A percentile compares a stretch with the other conserved stretches of the same genome.
Conservation (phyloP, 768 basidiomycete genomes). For the Lentinus tigrinus region DNA sequence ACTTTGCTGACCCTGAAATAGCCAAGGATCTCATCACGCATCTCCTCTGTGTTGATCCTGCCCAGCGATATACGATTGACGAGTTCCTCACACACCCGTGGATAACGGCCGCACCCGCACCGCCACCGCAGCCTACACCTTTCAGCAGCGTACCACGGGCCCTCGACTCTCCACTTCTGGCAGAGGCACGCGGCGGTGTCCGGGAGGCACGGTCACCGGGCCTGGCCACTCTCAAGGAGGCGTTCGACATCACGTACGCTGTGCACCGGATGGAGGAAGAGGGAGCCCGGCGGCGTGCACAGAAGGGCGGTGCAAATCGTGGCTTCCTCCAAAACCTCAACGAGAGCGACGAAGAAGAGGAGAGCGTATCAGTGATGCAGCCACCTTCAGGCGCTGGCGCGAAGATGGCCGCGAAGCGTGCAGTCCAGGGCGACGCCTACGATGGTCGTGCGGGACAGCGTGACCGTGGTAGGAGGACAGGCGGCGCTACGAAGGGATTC, state of each 20-base stretch:
- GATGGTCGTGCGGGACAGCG: constrained; percentile 72
- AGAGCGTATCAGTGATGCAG: constrained; percentile 43
- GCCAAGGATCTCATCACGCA: constrained; percentile 96
- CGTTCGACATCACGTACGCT: constrained; percentile 98
- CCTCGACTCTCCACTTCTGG: constrained; percentile 89
- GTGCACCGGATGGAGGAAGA: constrained; percentile 99
- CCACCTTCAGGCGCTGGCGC: constrained; percentile 31
- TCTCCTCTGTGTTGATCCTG: constrained; percentile 92
- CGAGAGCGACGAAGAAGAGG: constrained; percentile 80
- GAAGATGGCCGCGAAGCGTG: constrained; percentile 28
- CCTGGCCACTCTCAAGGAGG: constrained; percentile 90
- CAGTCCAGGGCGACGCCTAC: constrained; percentile 33
- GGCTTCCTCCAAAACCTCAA: constrained; percentile 86
- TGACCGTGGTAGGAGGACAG: constrained; percentile 46
- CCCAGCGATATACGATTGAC: constrained; percentile 95
- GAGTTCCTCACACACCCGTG: constrained; percentile 97
- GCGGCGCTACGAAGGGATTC: constrained; percentile 43
- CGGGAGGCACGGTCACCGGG: constrained; percentile 86
- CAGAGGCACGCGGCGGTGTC: constrained; percentile 60
- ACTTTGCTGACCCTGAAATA: constrained; percentile 48
- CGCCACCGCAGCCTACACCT: constrained; percentile 68
- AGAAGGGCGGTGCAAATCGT: constrained; percentile 79
- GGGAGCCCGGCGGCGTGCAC: constrained; percentile 81
- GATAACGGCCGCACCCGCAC: constrained; percentile 72
- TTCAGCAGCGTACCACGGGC: constrained; percentile 42